These are phyloP conservation scores for Carex cristatella DNA, from an alignment of 176 grass and related monocot species.

Conservation along the genomic window DNA sequence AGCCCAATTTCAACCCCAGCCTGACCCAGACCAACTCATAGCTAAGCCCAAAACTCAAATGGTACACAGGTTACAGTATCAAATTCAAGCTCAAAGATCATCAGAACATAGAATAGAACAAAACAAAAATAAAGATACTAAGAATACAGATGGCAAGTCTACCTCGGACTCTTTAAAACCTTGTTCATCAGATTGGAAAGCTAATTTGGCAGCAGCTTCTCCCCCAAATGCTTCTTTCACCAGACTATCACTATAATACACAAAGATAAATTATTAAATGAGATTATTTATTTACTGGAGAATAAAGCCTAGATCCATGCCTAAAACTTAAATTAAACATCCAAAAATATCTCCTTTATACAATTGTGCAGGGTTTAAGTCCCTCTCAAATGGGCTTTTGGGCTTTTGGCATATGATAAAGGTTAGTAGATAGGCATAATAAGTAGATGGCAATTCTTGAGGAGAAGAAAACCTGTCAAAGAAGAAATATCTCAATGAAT, in stretches of 20 bases:
- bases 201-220: constrained; percentile 47
- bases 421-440: neutral
- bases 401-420: neutral
- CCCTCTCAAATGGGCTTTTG: neutral
- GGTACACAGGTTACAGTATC: neutral
- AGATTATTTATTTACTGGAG: neutral
- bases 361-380: neutral
- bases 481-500: constrained; percentile 81
- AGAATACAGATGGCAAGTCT: neutral
- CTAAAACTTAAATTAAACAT: neutral
- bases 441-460: neutral
- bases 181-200: constrained; percentile 54
- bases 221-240: constrained; percentile 78
- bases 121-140: neutral
- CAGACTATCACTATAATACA: constrained; percentile 58
- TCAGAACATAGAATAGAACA: neutral
- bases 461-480: constrained; percentile 44
- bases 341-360: neutral
- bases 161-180: constrained; percentile 72
- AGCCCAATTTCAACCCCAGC: neutral
- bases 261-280: neutral
- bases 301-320: neutral
- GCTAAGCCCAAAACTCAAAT: neutral
- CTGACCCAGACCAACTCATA: neutral
- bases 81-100: neutral